A percentile compares a stretch with the other conserved stretches of the same genome.
Conservation (phyloP, 768 basidiomycete species). For the Collybiopsis luxurians region DNA sequence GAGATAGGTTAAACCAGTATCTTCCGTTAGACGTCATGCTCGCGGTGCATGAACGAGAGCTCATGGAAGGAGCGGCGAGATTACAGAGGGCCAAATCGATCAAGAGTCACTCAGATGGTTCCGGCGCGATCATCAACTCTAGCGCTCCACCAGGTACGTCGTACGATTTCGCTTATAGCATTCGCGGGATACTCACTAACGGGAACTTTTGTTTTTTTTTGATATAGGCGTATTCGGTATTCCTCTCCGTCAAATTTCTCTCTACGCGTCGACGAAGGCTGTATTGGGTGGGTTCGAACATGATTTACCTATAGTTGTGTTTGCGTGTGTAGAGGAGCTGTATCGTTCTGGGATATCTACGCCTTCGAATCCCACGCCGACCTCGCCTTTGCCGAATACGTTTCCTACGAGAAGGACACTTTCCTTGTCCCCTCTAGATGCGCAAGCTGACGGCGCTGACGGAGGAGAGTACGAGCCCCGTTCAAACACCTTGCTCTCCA, state of each 20-base stretch:
- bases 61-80: slow-evolving; percentile 20
- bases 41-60: slow-evolving; percentile 23
- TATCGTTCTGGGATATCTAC: slow-evolving; percentile 32
- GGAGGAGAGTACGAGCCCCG: slow-evolving; percentile 17
- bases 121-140: slow-evolving; percentile 11
- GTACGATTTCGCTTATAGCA: neutral
- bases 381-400: slow-evolving; percentile 1
- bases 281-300: slow-evolving; percentile 34
- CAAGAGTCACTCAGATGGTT: neutral
- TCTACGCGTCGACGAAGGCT: slow-evolving; percentile 31
- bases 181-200: neutral
- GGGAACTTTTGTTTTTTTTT: neutral
- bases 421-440: neutral
- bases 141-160: slow-evolving; percentile 11
- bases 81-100: neutral
- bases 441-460: no score
- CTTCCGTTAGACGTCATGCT: slow-evolving; percentile 22
- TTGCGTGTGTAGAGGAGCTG: slow-evolving; percentile 40
- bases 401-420: neutral
- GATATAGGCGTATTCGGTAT: slow-evolving; percentile 32
- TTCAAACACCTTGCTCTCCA: slow-evolving; percentile 27
- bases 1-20: neutral
- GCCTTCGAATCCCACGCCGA: slow-evolving; percentile 6
- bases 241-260: slow-evolving; percentile 29
- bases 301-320: slow-evolving; percentile 37